A percentile compares a stretch with the other conserved stretches of the same genome.
These are phyloP conservation scores for Neckera pumila DNA, from an alignment of 225 moss, liverwort and hornwort genomes.

Conservation along the genomic window DNA sequence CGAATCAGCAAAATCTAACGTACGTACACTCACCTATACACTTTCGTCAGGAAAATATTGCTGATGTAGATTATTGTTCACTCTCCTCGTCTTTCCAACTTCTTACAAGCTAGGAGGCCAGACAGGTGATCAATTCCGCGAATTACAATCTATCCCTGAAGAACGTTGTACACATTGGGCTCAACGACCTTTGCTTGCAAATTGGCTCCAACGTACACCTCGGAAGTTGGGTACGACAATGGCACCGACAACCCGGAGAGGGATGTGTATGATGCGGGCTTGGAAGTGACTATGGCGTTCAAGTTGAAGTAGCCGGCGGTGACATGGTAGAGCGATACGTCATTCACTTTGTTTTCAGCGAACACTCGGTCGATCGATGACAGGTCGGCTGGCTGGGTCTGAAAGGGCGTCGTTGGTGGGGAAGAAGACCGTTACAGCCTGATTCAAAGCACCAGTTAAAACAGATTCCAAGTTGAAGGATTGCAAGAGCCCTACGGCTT, in stretches of 20 bases:
- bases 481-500: constrained; percentile 44
- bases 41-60: constrained; percentile 2
- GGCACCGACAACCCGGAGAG: neutral
- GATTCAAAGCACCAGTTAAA: neutral
- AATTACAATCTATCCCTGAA: constrained; percentile 24
- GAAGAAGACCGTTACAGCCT: constrained; percentile 35
- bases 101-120: constrained; percentile 11
- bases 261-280: constrained; percentile 3
- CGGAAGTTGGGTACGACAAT: neutral
- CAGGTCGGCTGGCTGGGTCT: neutral
- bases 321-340: constrained; percentile 10
- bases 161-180: constrained; percentile 34
- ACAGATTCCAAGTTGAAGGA: constrained; percentile 16
- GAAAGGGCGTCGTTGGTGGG: constrained; percentile 30
- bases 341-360: neutral
- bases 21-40: constrained; percentile 2
- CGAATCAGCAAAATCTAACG: neutral
- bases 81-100: neutral
- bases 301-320: constrained; percentile 21
- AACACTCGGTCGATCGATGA: constrained; percentile 26
- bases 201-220: constrained; percentile 15
- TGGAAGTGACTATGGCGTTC: neutral
- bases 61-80: constrained; percentile 6
- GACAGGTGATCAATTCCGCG: constrained; percentile 53
- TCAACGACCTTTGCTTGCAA: constrained; percentile 17